Evolutionary conservation across 78 protist species (phyloP).

Genomic region (Dictyostelium purpureum): DNA sequence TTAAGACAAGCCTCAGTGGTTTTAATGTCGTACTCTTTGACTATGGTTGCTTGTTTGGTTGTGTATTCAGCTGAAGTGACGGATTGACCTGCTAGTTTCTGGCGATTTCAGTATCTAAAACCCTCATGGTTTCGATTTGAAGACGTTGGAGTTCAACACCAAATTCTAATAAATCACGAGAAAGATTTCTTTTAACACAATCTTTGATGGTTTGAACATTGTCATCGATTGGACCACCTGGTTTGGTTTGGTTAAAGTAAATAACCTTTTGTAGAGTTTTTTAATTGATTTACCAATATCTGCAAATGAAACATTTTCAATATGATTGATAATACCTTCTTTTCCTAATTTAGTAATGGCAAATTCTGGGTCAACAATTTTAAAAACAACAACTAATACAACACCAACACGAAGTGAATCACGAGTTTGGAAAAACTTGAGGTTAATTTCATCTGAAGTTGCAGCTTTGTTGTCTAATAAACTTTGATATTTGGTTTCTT

Average conservation of each 20-base stretch:
- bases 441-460: slow-evolving; percentile 26
- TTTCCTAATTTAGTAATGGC: slow-evolving; percentile 47
- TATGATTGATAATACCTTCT: slow-evolving; percentile 49
- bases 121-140: slow-evolving; percentile 63
- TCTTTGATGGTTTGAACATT: slow-evolving; percentile 56
- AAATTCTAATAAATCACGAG: slow-evolving; percentile 28
- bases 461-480: slow-evolving; percentile 11
- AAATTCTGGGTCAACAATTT: slow-evolving; percentile 46
- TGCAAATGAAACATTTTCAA: slow-evolving; percentile 63
- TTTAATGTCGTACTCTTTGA: slow-evolving; percentile 64
- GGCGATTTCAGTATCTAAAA: slow-evolving; percentile 45
- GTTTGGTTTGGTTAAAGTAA: slow-evolving; percentile 45
- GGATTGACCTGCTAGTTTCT: slow-evolving; percentile 55
- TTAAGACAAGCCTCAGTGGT: slow-evolving; percentile 53
- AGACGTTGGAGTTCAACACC: slow-evolving; percentile 62
- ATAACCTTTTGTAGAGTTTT: slow-evolving; percentile 52
- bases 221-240: neutral
- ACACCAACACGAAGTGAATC: slow-evolving; percentile 68
- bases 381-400: slow-evolving; percentile 50
- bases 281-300: slow-evolving; percentile 71
- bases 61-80: slow-evolving; percentile 64
- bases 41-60: slow-evolving; percentile 55
- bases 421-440: slow-evolving; percentile 65
- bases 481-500: slow-evolving; percentile 48
- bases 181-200: slow-evolving; percentile 39